Evolutionary conservation across 2,329 filamentous ascomycete genomes (phyloP).

Genomic region (Dactylonectria macrodidyma): DNA sequence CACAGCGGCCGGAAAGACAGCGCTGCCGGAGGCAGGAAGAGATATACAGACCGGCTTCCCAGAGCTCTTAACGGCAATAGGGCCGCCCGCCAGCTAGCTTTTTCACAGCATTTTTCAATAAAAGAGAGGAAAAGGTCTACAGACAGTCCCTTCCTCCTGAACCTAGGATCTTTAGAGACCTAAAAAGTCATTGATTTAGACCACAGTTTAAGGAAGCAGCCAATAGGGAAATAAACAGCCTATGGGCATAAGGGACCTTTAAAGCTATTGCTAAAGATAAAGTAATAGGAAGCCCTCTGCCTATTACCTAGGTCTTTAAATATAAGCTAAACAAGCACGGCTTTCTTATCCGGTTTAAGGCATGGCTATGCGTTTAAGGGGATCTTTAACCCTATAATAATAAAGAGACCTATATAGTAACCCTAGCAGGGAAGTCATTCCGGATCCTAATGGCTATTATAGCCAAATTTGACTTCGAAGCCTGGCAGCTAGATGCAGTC

Average conservation of each 20-base stretch:
- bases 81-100: constrained; percentile 6
- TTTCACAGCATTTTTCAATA: constrained; percentile 1
- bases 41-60: too few relatives aligned
- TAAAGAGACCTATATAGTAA: constrained; percentile 27
- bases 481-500: constrained; percentile 21
- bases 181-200: constrained; percentile 14
- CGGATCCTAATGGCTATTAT: constrained; percentile 19
- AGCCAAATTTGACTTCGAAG: constrained; percentile 22
- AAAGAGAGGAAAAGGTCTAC: constrained; percentile 14
- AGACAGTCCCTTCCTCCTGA: constrained; percentile 8
- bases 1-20: background rate
- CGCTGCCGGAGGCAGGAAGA: too few relatives aligned
- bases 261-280: background rate
- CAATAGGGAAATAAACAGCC: constrained; percentile 1
- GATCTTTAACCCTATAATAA: constrained; percentile 19
- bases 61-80: too few relatives aligned
- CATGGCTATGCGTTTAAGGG: constrained; percentile 9
- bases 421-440: constrained; percentile 17
- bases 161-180: constrained; percentile 18
- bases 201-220: constrained; percentile 22
- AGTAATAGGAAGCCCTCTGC: background rate
- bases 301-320: constrained; percentile 24
- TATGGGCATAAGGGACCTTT: constrained; percentile 10
- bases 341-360: constrained; percentile 18
- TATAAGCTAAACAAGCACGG: constrained; percentile 28